These are phyloP conservation scores for Citrullus colocynthis DNA, from an alignment of 306 rosid species.

Conservation along the genomic window DNA sequence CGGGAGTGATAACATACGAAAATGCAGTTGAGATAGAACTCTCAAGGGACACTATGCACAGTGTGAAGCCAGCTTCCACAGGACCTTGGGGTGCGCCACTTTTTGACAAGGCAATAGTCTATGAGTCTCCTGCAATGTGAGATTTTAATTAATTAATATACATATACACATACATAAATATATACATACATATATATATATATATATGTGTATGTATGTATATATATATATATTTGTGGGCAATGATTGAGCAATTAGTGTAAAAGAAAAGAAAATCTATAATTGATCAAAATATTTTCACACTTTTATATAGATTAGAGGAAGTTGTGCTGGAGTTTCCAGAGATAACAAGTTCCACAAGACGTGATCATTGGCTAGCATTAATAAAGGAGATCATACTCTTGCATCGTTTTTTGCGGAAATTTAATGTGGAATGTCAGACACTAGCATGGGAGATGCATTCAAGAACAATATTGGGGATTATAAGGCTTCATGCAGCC, in stretches of 20 bases:
- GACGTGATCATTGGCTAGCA: conserved; percentile 94
- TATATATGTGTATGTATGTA: background rate
- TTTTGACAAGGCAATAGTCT: conserved; percentile 75
- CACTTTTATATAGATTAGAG: conserved; percentile 25
- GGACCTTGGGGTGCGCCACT: conserved; percentile 99
- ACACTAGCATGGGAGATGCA: conserved; percentile 74
- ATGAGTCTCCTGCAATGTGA: conserved; percentile 56
- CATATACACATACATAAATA: background rate
- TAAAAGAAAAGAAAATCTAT: background rate
- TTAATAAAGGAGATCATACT: conserved; percentile 57
- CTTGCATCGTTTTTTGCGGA: conserved; percentile 51
- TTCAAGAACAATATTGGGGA: conserved; percentile 70
- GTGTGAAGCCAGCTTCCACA: conserved; percentile 52
- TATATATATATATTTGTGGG: background rate
- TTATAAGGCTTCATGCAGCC: conserved; percentile 83
- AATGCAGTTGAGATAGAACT: conserved; percentile 78
- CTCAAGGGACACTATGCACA: conserved; percentile 33
- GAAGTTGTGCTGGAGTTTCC: conserved; percentile 64
- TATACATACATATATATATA: background rate
- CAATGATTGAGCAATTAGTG: background rate
- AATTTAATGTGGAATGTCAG: conserved; percentile 31
- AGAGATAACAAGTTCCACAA: conserved; percentile 80
- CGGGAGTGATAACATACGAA: conserved; percentile 54
- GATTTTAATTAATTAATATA: conserved; percentile 1
- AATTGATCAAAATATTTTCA: background rate